Conservation (phyloP, 805 yeast genomes). For the Yarrowia osloensis region DNA sequence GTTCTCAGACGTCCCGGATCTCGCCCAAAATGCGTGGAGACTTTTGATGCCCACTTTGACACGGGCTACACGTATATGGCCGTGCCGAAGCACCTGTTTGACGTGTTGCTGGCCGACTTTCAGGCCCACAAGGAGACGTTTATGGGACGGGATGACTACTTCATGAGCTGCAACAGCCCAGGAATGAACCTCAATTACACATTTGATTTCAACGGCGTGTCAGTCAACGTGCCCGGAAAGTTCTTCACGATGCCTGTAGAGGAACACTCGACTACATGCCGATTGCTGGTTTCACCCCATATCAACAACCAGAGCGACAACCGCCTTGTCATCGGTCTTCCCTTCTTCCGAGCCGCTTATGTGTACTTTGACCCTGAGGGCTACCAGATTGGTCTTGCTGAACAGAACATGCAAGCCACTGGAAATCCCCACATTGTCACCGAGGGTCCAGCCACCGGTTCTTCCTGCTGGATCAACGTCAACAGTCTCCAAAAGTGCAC, state of each 20-base stretch:
- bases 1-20: not conserved
- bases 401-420: not conserved
- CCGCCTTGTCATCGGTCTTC: slow-evolving; percentile 4
- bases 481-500: not conserved
- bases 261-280: not conserved
- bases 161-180: not conserved
- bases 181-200: not conserved
- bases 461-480: not conserved
- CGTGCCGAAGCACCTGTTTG: not conserved
- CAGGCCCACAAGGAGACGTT: no score
- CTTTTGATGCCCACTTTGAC: not conserved
- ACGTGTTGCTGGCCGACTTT: not conserved
- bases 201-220: not conserved
- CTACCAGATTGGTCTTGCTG: not conserved
- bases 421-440: not conserved
- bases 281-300: not conserved
- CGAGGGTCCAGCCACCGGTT: not conserved
- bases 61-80: not conserved
- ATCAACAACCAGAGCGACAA: not conserved
- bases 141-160: not conserved
- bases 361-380: slow-evolving; percentile 23
- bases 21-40: slow-evolving; percentile 11
- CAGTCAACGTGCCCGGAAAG: not conserved
- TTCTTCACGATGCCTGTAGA: not conserved
- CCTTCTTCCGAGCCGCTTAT: slow-evolving; percentile 1